Percentiles rank a stretch among this genome's conserved stretches.
These are phyloP conservation scores for Globisporangium alternatum DNA, from an alignment of 352 stramenopile species.

Conservation along the genomic window DNA sequence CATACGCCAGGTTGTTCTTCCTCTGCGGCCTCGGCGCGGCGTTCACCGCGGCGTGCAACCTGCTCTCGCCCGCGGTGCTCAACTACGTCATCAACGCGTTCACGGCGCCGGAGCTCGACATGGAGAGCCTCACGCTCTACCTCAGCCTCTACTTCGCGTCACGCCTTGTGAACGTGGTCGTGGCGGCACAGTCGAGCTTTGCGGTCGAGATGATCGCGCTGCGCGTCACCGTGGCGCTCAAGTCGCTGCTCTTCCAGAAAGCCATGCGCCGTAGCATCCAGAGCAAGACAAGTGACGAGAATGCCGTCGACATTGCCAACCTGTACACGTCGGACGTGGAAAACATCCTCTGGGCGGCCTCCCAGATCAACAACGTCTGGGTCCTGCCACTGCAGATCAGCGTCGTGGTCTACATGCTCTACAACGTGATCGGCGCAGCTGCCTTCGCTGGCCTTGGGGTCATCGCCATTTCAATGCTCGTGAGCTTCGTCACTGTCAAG, in stretches of 20 bases:
- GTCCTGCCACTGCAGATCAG: conserved; percentile 38
- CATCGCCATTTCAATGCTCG: conserved; percentile 27
- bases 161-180: conserved; percentile 27
- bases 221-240: conserved; percentile 33
- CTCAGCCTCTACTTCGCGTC: conserved; percentile 43
- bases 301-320: conserved; percentile 85
- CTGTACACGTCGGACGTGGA: conserved; percentile 91
- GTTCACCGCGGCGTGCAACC: conserved; percentile 9
- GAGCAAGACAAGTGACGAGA: conserved; percentile 21
- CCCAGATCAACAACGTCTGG: conserved; percentile 70
- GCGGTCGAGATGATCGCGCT: conserved; percentile 27
- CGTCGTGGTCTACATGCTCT: conserved; percentile 42
- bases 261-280: conserved; percentile 38
- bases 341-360: conserved; percentile 34
- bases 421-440: conserved; percentile 30
- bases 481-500: conserved; percentile 47
- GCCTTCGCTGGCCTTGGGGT: conserved; percentile 59
- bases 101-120: conserved; percentile 21
- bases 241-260: conserved; percentile 43
- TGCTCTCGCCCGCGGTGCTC: conserved; percentile 11
- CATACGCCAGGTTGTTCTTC: conserved; percentile 6
- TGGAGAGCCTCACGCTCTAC: conserved; percentile 28
- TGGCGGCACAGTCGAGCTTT: conserved; percentile 26
- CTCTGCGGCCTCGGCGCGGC: conserved; percentile 2
- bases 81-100: conserved; percentile 20